Percentiles rank a stretch among this genome's conserved stretches.
Conservation (phyloP, 805 yeast genomes). For the Candida coleopterorum region DNA sequence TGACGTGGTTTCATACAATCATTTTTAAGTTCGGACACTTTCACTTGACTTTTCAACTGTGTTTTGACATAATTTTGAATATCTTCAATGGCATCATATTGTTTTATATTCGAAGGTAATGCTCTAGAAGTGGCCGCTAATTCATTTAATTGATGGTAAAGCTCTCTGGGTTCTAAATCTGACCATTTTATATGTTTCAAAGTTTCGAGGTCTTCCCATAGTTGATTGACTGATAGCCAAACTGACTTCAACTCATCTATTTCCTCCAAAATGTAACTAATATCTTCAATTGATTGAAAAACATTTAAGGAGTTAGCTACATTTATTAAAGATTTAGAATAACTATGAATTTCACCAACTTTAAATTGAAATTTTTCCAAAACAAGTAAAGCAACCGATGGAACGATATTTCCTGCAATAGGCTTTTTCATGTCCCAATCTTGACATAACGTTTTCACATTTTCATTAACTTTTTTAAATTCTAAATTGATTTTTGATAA, state of each 20-base stretch:
- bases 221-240: constrained; percentile 56
- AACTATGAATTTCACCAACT: constrained; percentile 1
- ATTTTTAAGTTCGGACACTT: constrained; percentile 46
- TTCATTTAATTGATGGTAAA: constrained; percentile 49
- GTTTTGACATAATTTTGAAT: constrained; percentile 44
- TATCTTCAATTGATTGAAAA: constrained; percentile 25
- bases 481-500: constrained; percentile 39
- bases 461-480: constrained; percentile 27
- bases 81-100: constrained; percentile 63
- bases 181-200: constrained; percentile 47
- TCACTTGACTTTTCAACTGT: constrained; percentile 31
- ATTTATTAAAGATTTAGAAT: constrained; percentile 20
- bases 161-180: constrained; percentile 36
- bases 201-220: constrained; percentile 44
- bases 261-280: constrained; percentile 41
- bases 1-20: constrained; percentile 62
- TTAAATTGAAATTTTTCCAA: constrained; percentile 23
- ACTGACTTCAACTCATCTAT: constrained; percentile 52
- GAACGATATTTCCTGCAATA: constrained; percentile 34
- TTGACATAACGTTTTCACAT: constrained; percentile 22
- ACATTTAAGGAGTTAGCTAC: constrained; percentile 25
- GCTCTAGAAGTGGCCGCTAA: constrained; percentile 41
- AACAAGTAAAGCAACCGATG: constrained; percentile 39
- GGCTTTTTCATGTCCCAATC: constrained; percentile 52
- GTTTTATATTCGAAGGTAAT: constrained; percentile 57